A percentile compares a stretch with the other conserved stretches of the same genome.
phyloP scores from a whole-genome alignment of 352 stramenopile genomes.

The Phytophthora syringae region DNA sequence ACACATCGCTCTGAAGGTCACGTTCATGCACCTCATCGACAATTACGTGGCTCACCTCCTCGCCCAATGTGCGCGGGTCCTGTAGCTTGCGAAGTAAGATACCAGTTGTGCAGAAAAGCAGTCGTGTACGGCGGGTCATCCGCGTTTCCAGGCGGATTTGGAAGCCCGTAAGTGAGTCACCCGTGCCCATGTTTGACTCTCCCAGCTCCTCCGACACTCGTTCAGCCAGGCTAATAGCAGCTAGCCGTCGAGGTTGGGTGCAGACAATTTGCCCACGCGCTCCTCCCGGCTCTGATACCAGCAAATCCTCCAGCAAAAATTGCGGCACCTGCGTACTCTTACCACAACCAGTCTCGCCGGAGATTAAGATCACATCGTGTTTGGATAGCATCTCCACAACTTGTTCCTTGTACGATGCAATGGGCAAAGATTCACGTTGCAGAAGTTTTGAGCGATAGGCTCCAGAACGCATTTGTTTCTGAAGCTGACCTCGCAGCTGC shows the following conservation, averaged over 20 bases:
- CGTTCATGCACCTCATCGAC: constrained; percentile 99
- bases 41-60: constrained; percentile 96
- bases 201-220: constrained; percentile 95
- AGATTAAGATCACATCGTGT: constrained; percentile 94
- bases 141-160: constrained; percentile 95
- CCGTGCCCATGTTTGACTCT: constrained; percentile 65
- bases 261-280: constrained; percentile 94
- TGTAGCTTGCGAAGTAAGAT: constrained; percentile 94
- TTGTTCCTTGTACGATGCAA: constrained; percentile 72
- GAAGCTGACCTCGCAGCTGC: constrained; percentile 46
- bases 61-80: constrained; percentile 68
- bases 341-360: constrained; percentile 94
- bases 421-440: constrained; percentile 75
- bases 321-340: constrained; percentile 98
- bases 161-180: constrained; percentile 85
- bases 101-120: constrained; percentile 97
- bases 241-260: constrained; percentile 96
- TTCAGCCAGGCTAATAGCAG: constrained; percentile 94
- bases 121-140: constrained; percentile 79
- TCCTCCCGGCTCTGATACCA: constrained; percentile 62
- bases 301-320: constrained; percentile 94
- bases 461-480: constrained; percentile 42
- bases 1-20: constrained; percentile 92
- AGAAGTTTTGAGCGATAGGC: constrained; percentile 49
- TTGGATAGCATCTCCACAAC: constrained; percentile 81